A percentile compares a stretch with the other conserved stretches of the same genome.
Evolutionary conservation across 805 yeast species (phyloP).

Genomic region (Candida glaebosa): DNA sequence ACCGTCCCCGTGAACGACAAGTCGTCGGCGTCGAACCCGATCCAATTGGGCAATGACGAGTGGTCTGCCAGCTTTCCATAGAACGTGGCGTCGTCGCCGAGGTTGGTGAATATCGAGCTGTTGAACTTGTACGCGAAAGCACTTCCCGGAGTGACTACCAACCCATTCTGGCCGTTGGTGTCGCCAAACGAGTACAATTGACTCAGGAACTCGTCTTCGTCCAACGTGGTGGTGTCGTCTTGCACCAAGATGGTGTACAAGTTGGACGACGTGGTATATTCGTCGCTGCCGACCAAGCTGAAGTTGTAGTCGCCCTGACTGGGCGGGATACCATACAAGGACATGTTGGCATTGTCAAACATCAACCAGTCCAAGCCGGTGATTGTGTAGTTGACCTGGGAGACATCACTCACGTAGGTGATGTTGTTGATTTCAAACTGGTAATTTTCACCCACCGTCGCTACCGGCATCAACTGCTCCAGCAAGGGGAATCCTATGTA

Average conservation of each 20-base stretch:
- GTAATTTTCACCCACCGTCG: slow-evolving; percentile 62
- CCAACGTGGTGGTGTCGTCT: slow-evolving; percentile 49
- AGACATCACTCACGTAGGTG: slow-evolving; percentile 50
- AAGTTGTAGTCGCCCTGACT: slow-evolving; percentile 32
- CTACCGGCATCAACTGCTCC: slow-evolving; percentile 86
- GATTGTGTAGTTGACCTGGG: slow-evolving; percentile 52
- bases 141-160: slow-evolving; percentile 70
- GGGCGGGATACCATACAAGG: slow-evolving; percentile 68
- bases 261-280: slow-evolving; percentile 40
- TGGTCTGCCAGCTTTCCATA: slow-evolving; percentile 80
- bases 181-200: slow-evolving; percentile 45
- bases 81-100: slow-evolving; percentile 85
- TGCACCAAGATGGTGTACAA: slow-evolving; percentile 56
- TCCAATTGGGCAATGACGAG: slow-evolving; percentile 91
- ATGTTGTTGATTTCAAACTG: slow-evolving; percentile 63
- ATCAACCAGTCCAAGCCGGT: slow-evolving; percentile 76
- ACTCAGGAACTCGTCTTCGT: not conserved
- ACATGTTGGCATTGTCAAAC: slow-evolving; percentile 60
- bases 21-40: slow-evolving; percentile 58
- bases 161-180: slow-evolving; percentile 72
- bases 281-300: slow-evolving; percentile 67
- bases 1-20: slow-evolving; percentile 82
- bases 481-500: slow-evolving; percentile 71
- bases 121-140: slow-evolving; percentile 65
- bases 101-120: slow-evolving; percentile 59